Evolutionary conservation across 768 basidiomycete genomes (phyloP).

Genomic region (Omphalotus guepiniiformis): DNA sequence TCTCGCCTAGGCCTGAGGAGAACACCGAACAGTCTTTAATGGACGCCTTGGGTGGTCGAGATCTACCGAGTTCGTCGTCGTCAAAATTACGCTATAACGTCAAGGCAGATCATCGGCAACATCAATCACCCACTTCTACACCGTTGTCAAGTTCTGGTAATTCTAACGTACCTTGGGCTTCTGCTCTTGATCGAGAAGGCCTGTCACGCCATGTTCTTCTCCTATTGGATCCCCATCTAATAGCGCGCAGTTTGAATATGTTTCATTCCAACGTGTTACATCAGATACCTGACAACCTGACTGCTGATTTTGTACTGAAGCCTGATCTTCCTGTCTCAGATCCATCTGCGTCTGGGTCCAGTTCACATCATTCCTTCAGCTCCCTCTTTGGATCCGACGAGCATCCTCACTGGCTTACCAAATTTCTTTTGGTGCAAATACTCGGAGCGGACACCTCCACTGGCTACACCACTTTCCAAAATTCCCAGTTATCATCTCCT

Average conservation of each 20-base stretch:
- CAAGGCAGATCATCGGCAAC: conserved; percentile 21
- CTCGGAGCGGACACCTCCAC: conserved; percentile 54
- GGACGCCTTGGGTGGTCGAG: conserved; percentile 33
- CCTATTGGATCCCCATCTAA: conserved; percentile 51
- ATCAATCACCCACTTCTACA: conserved; percentile 14
- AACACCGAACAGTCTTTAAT: conserved; percentile 36
- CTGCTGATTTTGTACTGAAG: conserved; percentile 39
- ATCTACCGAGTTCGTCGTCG: conserved; percentile 15
- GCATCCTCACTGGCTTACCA: conserved; percentile 79
- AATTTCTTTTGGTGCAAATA: conserved; percentile 64
- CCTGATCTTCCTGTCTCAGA: conserved; percentile 20
- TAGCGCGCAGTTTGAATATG: conserved; percentile 59
- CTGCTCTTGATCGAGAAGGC: conserved; percentile 55
- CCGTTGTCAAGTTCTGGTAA: conserved; percentile 11
- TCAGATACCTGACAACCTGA: conserved; percentile 49
- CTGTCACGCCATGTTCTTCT: conserved; percentile 65
- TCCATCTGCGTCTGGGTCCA: neutral
- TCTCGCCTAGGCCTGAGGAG: conserved; percentile 51
- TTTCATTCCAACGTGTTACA: conserved; percentile 57
- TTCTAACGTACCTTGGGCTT: conserved; percentile 38
- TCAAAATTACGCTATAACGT: conserved; percentile 21
- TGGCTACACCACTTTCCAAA: conserved; percentile 16
- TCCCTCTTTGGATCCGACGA: conserved; percentile 66
- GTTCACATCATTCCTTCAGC: conserved; percentile 13
- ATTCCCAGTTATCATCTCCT: conserved; percentile 20